Evolutionary conservation across 768 basidiomycete genomes (phyloP), one percentile per base, ranked within the genome.

Genomic region (Pluteus cervinus): DNA sequence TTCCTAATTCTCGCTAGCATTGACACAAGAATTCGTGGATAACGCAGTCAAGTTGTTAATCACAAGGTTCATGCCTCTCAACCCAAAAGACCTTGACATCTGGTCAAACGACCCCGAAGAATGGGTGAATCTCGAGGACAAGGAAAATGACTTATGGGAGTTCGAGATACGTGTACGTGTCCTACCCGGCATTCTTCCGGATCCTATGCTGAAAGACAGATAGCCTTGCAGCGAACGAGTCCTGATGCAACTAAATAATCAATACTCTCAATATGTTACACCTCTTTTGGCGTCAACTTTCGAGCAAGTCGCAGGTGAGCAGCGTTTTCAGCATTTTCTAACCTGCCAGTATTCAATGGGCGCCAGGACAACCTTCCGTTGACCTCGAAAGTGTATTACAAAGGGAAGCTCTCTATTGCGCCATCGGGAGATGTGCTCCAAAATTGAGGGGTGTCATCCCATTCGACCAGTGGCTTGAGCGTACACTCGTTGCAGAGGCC

Each of bases 141-240:
- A 81, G 45, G 90, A 91, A 45, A 86, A 79, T 29, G 91, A 93
- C 25, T 79, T 86, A 40, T 97, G 93, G 92, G 84, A 92, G 49
- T 97, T 75, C 50, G 90, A 94, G 50, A 76, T 96, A 42, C 73
- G 94, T 45, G 92, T 94, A 51, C 20, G 81, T 39, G 16, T 42
- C 12, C 26, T 21, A 40, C 25, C 16, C 35, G 23, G 16, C 36
- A 23, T 29, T 20, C 30, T 25, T 26, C 18, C 35, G 26, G 33
- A 15, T 25, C 33, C 29, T 25, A 16, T 39, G 12, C 24, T n/a
- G 9, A 12, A n/a, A 11, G 24, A 23, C 22, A 32, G 34, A 24
- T 42, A 97, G 94, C 82, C 92, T 1, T 94, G 92, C 51, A 87
- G 86, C 32, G 93, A 97, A 60, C 73, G 91, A n/a, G 86, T 97